Conservation (phyloP, 352 stramenopile species). For the Phytophthora pisi region DNA sequence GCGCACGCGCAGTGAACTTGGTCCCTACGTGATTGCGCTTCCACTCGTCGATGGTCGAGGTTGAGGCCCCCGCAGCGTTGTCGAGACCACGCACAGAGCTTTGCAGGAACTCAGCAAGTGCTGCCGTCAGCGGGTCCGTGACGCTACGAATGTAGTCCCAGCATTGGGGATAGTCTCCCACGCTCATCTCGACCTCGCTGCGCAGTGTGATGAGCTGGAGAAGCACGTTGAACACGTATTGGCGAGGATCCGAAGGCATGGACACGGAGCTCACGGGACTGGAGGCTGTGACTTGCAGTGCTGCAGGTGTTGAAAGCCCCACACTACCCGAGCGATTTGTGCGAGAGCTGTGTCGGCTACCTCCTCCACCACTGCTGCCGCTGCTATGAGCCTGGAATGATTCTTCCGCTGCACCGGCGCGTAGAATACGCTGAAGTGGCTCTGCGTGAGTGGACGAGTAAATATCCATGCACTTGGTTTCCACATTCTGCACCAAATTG, state of each 20-base stretch:
- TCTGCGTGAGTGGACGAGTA: constrained; percentile 63
- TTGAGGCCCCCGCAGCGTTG: neutral
- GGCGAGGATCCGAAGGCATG: constrained; percentile 60
- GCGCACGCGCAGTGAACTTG: neutral
- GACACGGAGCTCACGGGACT: constrained; percentile 10
- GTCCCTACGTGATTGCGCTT: constrained; percentile 66
- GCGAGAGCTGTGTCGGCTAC: constrained; percentile 32
- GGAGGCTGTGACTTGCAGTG: constrained; percentile 20
- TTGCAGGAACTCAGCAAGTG: constrained; percentile 53
- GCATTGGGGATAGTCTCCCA: constrained; percentile 64
- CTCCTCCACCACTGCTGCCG: constrained; percentile 20
- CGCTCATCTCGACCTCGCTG: constrained; percentile 71
- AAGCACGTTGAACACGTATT: constrained; percentile 86
- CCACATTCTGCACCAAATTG: constrained; percentile 50
- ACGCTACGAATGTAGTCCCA: constrained; percentile 59
- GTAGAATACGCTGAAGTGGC: constrained; percentile 55
- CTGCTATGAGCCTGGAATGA: constrained; percentile 32
- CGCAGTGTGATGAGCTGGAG: constrained; percentile 77
- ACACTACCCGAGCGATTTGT: constrained; percentile 34
- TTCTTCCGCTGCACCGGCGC: constrained; percentile 55
- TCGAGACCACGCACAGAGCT: constrained; percentile 41
- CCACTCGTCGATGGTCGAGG: constrained; percentile 45
- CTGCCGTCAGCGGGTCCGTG: constrained; percentile 56
- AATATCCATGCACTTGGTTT: constrained; percentile 63
- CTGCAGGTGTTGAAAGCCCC: constrained; percentile 25